phyloP scores from a whole-genome alignment of 2,329 filamentous ascomycete genomes.

The Pseudodiploospora longispora region DNA sequence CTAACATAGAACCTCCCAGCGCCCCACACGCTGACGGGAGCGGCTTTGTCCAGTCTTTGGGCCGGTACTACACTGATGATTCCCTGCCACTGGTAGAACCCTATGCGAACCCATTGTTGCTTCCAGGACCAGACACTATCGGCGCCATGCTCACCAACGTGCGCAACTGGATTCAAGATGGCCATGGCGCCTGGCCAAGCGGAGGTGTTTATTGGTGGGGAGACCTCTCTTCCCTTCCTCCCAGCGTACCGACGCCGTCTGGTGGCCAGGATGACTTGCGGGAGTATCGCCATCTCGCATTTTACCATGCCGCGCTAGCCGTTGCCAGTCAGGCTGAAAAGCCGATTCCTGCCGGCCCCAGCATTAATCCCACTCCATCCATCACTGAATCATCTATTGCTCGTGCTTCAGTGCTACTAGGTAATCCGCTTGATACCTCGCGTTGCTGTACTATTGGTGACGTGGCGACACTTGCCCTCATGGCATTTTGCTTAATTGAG shows the following conservation, averaged over 20 bases:
- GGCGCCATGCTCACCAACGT: constrained; percentile 30
- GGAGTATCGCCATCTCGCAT: constrained; percentile 31
- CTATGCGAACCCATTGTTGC: constrained; percentile 30
- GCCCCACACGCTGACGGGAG: constrained; percentile 6
- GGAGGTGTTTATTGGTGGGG: constrained; percentile 44
- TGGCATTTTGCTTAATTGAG: constrained; percentile 42
- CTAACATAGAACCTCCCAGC: constrained; percentile 12
- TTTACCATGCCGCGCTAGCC: constrained; percentile 39
- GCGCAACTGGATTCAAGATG: constrained; percentile 38
- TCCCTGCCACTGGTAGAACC: constrained; percentile 31
- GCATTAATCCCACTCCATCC: constrained; percentile 11
- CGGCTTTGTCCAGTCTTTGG: constrained; percentile 32
- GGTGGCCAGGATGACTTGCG: constrained; percentile 13
- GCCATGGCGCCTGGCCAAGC: constrained; percentile 29
- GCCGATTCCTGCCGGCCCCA: constrained; percentile 11
- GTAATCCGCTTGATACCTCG: constrained; percentile 38
- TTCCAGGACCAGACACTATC: constrained; percentile 31
- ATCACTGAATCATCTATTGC: constrained; percentile 37
- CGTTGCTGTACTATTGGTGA: constrained; percentile 31
- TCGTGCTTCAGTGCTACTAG: constrained; percentile 33
- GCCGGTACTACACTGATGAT: constrained; percentile 40
- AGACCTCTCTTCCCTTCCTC: constrained; percentile 26
- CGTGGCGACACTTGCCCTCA: constrained; percentile 36
- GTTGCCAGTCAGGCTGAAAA: constrained; percentile 23
- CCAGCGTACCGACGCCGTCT: constrained; percentile 12